Percentiles rank a stretch among this genome's conserved stretches.
Conservation (phyloP, 2,329 filamentous ascomycete species). For the Alternaria gaisen region DNA sequence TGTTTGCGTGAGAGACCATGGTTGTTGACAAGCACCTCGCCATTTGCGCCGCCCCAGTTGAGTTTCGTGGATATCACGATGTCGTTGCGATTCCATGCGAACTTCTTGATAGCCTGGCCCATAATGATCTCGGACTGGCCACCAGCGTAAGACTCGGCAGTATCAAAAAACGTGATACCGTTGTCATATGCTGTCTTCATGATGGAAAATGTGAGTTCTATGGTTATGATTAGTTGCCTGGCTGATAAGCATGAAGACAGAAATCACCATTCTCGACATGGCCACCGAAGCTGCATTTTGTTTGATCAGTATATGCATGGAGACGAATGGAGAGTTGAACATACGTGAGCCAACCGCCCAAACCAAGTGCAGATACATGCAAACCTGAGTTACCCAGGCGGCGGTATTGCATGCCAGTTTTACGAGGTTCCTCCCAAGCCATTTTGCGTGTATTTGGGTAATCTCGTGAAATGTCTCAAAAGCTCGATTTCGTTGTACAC, state of each 20-base stretch:
- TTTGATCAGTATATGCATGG: neutral
- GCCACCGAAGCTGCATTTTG: conserved; percentile 60
- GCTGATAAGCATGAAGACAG: neutral
- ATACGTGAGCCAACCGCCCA: conserved; percentile 72
- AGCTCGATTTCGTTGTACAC: neutral
- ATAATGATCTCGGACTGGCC: conserved; percentile 65
- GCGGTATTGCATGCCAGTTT: conserved; percentile 66
- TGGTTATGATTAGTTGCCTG: conserved; percentile 1
- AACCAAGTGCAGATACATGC: conserved; percentile 75
- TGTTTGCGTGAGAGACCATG: conserved; percentile 74
- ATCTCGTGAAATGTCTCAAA: neutral
- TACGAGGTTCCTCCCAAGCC: conserved; percentile 44
- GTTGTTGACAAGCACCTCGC: conserved; percentile 66
- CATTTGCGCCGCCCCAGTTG: conserved; percentile 59
- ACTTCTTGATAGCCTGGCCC: conserved; percentile 65
- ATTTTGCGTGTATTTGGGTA: conserved; percentile 15
- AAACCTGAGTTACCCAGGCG: conserved; percentile 76
- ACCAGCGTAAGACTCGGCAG: conserved; percentile 54
- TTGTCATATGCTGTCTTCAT: conserved; percentile 65
- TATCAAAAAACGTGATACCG: conserved; percentile 56
- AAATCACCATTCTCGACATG: conserved; percentile 70
- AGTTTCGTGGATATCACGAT: conserved; percentile 58
- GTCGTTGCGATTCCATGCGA: conserved; percentile 62
- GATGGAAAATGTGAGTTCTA: conserved; percentile 64
- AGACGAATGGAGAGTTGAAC: conserved; percentile 37